A percentile compares a stretch with the other conserved stretches of the same genome.
phyloP scores from a whole-genome alignment of 2,329 filamentous ascomycete species.

The Colletotrichum scovillei region DNA sequence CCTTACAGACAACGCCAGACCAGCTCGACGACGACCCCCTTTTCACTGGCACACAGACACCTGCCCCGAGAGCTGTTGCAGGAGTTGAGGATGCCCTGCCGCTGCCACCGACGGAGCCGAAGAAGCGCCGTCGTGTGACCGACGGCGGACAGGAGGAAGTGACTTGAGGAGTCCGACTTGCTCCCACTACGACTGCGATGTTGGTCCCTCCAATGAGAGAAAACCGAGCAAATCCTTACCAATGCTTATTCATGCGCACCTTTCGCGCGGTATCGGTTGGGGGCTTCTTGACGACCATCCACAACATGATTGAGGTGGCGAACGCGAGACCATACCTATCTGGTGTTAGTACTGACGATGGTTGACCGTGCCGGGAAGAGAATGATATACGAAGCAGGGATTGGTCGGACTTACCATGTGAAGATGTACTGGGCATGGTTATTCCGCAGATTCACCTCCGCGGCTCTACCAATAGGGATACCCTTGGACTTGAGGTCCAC shows the following conservation, averaged over 20 bases:
- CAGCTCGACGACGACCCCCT: constrained; percentile 77
- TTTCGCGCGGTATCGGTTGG: constrained; percentile 77
- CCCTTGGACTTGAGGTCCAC: constrained; percentile 83
- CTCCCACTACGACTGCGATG: constrained; percentile 6
- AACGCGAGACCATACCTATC: constrained; percentile 84
- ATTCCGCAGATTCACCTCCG: constrained; percentile 94
- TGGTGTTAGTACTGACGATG: constrained; percentile 2
- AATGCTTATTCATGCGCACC: constrained; percentile 80
- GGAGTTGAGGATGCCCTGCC: constrained; percentile 75
- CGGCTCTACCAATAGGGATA: constrained; percentile 86
- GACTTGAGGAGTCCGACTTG: constrained; percentile 2
- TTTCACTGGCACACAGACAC: constrained; percentile 86
- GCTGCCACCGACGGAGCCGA: constrained; percentile 60
- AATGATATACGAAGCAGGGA: neutral
- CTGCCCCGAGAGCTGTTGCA: constrained; percentile 86
- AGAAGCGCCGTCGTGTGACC: constrained; percentile 48
- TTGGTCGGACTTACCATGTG: constrained; percentile 77
- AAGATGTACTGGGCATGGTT: constrained; percentile 99
- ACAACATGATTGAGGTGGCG: constrained; percentile 95
- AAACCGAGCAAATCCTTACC: constrained; percentile 58
- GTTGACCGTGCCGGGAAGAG: too few species aligned
- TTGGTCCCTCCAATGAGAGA: constrained; percentile 30
- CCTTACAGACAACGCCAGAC: constrained; percentile 79
- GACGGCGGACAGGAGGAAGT: constrained; percentile 24
- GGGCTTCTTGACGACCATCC: constrained; percentile 92